Conservation (phyloP, 768 basidiomycete genomes). For the Multifurca ochricompacta region DNA sequence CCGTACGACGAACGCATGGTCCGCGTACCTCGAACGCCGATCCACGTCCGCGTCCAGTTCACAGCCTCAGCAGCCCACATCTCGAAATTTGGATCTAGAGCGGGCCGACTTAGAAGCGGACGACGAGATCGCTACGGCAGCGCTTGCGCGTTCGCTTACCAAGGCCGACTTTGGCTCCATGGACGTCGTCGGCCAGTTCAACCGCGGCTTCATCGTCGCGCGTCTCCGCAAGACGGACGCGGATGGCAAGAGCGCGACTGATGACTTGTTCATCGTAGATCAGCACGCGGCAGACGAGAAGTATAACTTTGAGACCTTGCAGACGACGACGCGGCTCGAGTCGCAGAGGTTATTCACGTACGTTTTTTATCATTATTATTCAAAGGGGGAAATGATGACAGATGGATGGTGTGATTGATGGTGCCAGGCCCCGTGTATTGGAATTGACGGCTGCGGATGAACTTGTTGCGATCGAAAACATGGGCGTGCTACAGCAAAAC, state of each 20-base stretch:
- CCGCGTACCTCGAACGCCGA: background rate
- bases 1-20: conserved; percentile 4
- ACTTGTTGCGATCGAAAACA: conserved; percentile 77
- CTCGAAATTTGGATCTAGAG: background rate
- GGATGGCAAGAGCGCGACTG: conserved; percentile 30
- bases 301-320: conserved; percentile 94
- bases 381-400: background rate
- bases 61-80: background rate
- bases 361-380: conserved; percentile 24
- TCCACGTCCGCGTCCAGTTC: no score
- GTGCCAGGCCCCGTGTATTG: conserved; percentile 58
- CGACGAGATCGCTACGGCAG: conserved; percentile 51
- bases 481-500: conserved; percentile 74
- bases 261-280: conserved; percentile 94
- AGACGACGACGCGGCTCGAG: conserved; percentile 82
- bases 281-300: conserved; percentile 99
- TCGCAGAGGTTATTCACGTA: conserved; percentile 81
- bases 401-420: background rate
- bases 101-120: conserved; percentile 32
- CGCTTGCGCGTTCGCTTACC: conserved; percentile 75
- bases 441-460: conserved; percentile 89
- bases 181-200: conserved; percentile 91
- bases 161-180: conserved; percentile 82
- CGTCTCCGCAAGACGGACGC: conserved; percentile 42
- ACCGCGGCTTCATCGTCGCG: conserved; percentile 87